These are phyloP conservation scores for Forsythia viridissima DNA, from an alignment of 257 asterid species.

Conservation along the genomic window DNA sequence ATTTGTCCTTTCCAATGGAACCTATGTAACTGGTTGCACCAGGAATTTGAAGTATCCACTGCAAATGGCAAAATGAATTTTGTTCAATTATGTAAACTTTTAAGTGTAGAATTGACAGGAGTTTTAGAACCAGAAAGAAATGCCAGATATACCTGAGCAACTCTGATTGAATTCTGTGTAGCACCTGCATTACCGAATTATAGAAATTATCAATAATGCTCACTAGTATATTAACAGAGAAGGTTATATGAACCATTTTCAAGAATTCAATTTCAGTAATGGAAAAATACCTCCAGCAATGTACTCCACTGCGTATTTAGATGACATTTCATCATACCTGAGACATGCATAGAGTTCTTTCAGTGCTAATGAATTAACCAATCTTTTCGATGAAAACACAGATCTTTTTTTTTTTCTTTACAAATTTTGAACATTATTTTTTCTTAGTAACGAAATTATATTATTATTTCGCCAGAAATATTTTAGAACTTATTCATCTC, in stretches of 20 bases:
- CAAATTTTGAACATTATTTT: not conserved
- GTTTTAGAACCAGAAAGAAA: constrained; percentile 9
- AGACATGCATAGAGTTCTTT: constrained; percentile 7
- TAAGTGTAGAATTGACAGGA: not conserved
- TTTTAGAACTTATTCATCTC: not conserved
- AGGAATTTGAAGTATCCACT: constrained; percentile 73
- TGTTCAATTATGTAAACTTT: not conserved
- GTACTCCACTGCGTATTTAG: constrained; percentile 78
- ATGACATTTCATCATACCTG: constrained; percentile 92
- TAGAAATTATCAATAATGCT: constrained; percentile 10
- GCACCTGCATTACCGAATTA: constrained; percentile 60
- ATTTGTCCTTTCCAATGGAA: constrained; percentile 57
- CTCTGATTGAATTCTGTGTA: constrained; percentile 91
- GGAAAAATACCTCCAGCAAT: constrained; percentile 86
- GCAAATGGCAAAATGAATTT: constrained; percentile 17
- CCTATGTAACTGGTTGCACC: constrained; percentile 88
- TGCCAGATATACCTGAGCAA: constrained; percentile 70
- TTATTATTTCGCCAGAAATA: not conserved
- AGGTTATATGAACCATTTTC: constrained; percentile 6
- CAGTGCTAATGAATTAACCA: not conserved
- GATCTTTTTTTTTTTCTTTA: not conserved
- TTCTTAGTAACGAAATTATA: not conserved
- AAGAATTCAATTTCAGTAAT: not conserved
- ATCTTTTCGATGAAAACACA: not conserved
- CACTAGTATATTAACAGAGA: not conserved